A percentile compares a stretch with the other conserved stretches of the same genome.
Evolutionary conservation across 148 eudicot genomes (phyloP).

Genomic region (Mesembryanthemum crystallinum): DNA sequence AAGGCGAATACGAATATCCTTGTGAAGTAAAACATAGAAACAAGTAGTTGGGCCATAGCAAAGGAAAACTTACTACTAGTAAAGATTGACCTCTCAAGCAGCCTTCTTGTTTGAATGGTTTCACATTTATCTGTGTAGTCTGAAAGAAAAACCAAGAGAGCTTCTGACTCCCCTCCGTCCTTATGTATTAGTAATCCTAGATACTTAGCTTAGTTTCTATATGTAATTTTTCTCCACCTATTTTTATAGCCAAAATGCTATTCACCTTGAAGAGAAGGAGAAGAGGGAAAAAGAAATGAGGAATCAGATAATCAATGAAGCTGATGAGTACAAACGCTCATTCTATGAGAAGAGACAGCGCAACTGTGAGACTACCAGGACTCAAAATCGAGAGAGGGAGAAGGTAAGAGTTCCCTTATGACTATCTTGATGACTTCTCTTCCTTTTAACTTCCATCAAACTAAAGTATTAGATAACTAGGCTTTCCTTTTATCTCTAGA

Average conservation of each 20-base stretch:
- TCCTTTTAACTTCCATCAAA: background rate
- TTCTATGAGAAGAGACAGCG: conserved; percentile 63
- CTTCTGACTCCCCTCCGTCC: background rate
- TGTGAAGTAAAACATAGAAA: too few species aligned
- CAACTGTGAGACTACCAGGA: conserved; percentile 48
- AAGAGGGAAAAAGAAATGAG: conserved; percentile 70
- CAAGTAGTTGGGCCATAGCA: too few species aligned
- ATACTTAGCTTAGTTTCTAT: background rate
- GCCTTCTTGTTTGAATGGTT: background rate
- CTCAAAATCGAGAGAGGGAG: conserved; percentile 72
- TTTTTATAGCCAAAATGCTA: conserved; percentile 57
- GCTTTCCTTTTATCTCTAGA: background rate
- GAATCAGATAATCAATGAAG: conserved; percentile 65
- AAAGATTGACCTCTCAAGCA: too few species aligned
- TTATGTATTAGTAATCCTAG: background rate
- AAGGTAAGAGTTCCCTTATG: conserved; percentile 38
- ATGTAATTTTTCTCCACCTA: background rate
- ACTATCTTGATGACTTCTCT: too few species aligned
- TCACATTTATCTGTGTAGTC: background rate
- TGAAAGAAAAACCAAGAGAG: background rate
- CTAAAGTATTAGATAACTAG: background rate
- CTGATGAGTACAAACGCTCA: conserved; percentile 61
- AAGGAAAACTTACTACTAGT: too few species aligned
- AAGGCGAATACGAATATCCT: too few species aligned
- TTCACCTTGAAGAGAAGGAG: conserved; percentile 77